Evolutionary conservation across 108 stramenopile species (phyloP).

Genomic region (Nitzschia putrida): DNA sequence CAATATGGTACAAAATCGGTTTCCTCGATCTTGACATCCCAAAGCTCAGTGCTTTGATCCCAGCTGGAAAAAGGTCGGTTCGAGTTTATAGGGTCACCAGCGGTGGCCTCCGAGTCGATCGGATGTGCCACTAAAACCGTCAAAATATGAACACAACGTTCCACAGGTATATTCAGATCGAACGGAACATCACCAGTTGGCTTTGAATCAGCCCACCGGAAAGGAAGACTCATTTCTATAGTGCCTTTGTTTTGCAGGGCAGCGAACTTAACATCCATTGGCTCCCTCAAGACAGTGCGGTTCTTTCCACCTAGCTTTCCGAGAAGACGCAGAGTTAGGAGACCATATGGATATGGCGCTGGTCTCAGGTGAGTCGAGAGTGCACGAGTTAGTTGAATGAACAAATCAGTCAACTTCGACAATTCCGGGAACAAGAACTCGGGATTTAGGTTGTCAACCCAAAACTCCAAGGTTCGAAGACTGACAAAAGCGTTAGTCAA

Average conservation of each 20-base stretch:
- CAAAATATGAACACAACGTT: conserved; percentile 26
- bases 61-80: not conserved
- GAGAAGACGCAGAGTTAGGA: conserved; percentile 84
- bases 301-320: conserved; percentile 96
- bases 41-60: conserved; percentile 21
- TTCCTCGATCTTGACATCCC: conserved; percentile 31
- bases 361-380: conserved; percentile 88
- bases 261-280: conserved; percentile 39
- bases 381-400: conserved; percentile 73
- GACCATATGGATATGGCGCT: conserved; percentile 92
- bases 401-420: conserved; percentile 47
- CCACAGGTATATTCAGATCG: conserved; percentile 18
- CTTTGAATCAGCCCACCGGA: not conserved
- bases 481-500: conserved; percentile 20
- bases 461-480: conserved; percentile 92
- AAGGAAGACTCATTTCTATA: not conserved
- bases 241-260: not conserved
- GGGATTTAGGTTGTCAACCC: conserved; percentile 95
- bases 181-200: not conserved
- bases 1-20: conserved; percentile 58
- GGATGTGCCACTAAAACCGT: conserved; percentile 6
- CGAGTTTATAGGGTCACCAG: not conserved
- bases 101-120: not conserved
- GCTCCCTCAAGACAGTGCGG: conserved; percentile 78
- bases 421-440: conserved; percentile 80